These are phyloP conservation scores for Dactylellina leptospora DNA, from an alignment of 2,329 filamentous ascomycete species.

Conservation along the genomic window DNA sequence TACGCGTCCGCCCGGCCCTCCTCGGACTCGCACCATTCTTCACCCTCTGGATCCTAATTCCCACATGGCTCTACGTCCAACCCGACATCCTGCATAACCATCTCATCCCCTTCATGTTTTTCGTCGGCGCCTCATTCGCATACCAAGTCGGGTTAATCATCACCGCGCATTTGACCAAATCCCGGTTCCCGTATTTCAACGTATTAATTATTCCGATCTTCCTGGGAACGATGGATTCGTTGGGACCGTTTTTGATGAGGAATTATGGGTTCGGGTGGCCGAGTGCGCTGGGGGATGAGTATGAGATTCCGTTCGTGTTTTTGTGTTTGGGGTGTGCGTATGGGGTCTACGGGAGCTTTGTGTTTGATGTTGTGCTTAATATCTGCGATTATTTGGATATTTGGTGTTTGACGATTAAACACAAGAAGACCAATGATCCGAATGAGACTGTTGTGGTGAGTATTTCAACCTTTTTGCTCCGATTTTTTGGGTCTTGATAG, in stretches of 20 bases:
- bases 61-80: slow-evolving; percentile 82
- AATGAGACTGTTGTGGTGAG: slow-evolving; percentile 52
- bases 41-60: slow-evolving; percentile 77
- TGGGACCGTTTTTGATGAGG: slow-evolving; percentile 74
- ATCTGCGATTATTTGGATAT: slow-evolving; percentile 99
- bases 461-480: not conserved
- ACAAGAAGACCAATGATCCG: slow-evolving; percentile 60
- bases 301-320: slow-evolving; percentile 92
- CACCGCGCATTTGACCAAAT: slow-evolving; percentile 87
- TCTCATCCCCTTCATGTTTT: slow-evolving; percentile 87
- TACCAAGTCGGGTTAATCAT: slow-evolving; percentile 97
- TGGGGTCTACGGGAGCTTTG: slow-evolving; percentile 96
- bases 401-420: slow-evolving; percentile 97
- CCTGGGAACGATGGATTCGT: slow-evolving; percentile 79
- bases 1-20: slow-evolving; percentile 77
- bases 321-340: slow-evolving; percentile 82
- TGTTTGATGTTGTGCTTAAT: slow-evolving; percentile 94
- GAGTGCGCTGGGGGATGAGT: slow-evolving; percentile 76
- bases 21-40: slow-evolving; percentile 85
- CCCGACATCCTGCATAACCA: slow-evolving; percentile 83
- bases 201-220: slow-evolving; percentile 80
- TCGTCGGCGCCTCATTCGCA: slow-evolving; percentile 88
- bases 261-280: slow-evolving; percentile 72
- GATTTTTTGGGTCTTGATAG: not conserved
- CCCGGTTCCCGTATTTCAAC: slow-evolving; percentile 89